These are phyloP conservation scores for Apophysomyces elegans DNA, from an alignment of 371 early-diverging fungal genomes.

Conservation along the genomic window DNA sequence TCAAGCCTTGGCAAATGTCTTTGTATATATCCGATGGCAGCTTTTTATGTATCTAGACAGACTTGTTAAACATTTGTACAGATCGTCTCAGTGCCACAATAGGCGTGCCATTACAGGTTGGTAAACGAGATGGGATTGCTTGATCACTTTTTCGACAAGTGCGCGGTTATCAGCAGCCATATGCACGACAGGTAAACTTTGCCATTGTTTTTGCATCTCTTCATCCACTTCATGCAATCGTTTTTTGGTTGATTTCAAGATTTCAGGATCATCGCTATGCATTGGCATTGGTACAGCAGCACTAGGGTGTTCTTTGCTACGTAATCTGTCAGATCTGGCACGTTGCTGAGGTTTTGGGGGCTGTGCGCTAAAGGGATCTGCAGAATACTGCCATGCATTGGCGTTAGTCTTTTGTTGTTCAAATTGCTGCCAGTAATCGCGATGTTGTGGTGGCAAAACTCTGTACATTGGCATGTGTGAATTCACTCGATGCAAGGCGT, in stretches of 20 bases:
- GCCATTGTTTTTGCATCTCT: conserved; percentile 64
- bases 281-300: conserved; percentile 45
- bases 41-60: conserved; percentile 29
- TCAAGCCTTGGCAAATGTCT: conserved; percentile 46
- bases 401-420: conserved; percentile 54
- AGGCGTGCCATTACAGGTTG: conserved; percentile 22
- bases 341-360: conserved; percentile 37
- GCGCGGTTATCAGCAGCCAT: conserved; percentile 69
- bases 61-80: not conserved
- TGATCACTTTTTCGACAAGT: conserved; percentile 67
- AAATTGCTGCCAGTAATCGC: conserved; percentile 75
- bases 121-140: conserved; percentile 37
- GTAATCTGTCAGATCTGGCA: conserved; percentile 18
- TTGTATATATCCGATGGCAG: conserved; percentile 45
- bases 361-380: conserved; percentile 76
- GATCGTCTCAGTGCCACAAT: too few relatives aligned
- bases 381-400: conserved; percentile 64
- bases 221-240: conserved; percentile 36
- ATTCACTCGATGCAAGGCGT: conserved; percentile 78
- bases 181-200: conserved; percentile 69
- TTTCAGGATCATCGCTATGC: conserved; percentile 26
- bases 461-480: conserved; percentile 74
- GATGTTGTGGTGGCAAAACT: conserved; percentile 76
- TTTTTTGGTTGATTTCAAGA: conserved; percentile 21
- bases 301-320: conserved; percentile 38